A percentile compares a stretch with the other conserved stretches of the same genome.
Evolutionary conservation across 306 rosid species (phyloP).

Genomic region (Dalbergia cultrata): DNA sequence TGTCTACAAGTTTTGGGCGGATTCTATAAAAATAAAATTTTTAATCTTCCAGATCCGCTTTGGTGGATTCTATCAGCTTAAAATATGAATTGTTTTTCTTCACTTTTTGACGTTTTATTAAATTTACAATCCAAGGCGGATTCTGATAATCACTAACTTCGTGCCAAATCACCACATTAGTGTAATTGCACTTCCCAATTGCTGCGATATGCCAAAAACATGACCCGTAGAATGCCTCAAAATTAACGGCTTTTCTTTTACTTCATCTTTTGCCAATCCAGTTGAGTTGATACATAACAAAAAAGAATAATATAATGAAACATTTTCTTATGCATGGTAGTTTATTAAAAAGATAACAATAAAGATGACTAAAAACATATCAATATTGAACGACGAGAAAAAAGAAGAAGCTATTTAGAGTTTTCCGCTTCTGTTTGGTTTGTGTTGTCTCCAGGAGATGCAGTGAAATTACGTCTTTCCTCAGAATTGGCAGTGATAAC

Average conservation of each 20-base stretch:
- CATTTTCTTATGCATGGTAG: neutral
- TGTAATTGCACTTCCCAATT: too few species aligned
- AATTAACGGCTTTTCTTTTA: neutral
- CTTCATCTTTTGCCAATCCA: neutral
- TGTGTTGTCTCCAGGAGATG: constrained; percentile 54
- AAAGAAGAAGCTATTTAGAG: constrained; percentile 48
- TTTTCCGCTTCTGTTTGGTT: constrained; percentile 46
- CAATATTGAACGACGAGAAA: constrained; percentile 3
- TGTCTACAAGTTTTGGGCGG: too few species aligned
- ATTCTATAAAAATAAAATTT: too few species aligned
- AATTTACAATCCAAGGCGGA: too few species aligned
- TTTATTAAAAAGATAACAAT: neutral
- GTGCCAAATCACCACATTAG: too few species aligned
- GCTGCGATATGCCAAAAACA: too few species aligned
- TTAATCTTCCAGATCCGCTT: too few species aligned
- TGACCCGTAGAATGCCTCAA: neutral
- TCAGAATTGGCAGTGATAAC: constrained; percentile 86
- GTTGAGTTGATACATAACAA: neutral
- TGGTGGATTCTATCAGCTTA: too few species aligned
- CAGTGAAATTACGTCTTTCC: constrained; percentile 75
- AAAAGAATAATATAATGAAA: neutral
- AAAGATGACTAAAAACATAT: neutral
- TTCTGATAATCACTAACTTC: too few species aligned
- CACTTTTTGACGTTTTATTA: too few species aligned
- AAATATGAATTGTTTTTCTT: too few species aligned